Evolutionary conservation across 2,329 filamentous ascomycete genomes (phyloP), one percentile per base, ranked within the genome.

Genomic region (Elsinoe australis): DNA sequence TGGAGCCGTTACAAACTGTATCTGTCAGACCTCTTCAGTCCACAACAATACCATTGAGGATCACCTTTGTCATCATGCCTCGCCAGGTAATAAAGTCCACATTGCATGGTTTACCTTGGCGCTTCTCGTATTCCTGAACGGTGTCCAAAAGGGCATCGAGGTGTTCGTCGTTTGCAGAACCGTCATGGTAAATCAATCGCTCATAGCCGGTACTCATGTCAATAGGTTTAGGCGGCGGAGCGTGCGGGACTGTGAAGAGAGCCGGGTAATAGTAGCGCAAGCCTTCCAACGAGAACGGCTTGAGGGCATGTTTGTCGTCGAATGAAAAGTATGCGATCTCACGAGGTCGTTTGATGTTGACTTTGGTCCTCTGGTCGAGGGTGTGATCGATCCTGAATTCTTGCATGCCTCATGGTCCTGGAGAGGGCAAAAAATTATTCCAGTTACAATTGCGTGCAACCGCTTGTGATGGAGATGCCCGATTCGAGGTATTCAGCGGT

Each of bases 1-100:
- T 0, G 87, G 85, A 0, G 83, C 73, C 0, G 82, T 81, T 81
- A 96, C 80, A 55, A 98, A 87, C 87, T 95, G 42, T 6, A n/a
- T 15, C n/a, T 10, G 28, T 56, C 22, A 59, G 29, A 18, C 6
- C 28, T 10, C 41, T 17, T 7, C 46, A n/a, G 14, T 1, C 15
- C 8, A 49, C 21, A 4, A 14, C 21, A 24, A 19, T 15, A 17
- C 46, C 66, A 47, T 62, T n/a, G n/a, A n/a, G n/a, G n/a, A n/a
- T n/a, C n/a, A 89, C 87, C 75, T 95, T 98, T 53, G 92, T 96
- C 83, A 98, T 89, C 87, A 96, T 95, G 29, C 92, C 92, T 59
- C 92, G 75, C 90, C 90, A 98, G 1, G 90, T 96, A 45, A 96
- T 75, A 36, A 96, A 64, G 57, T 94, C 80, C 2, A 84, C 83